Evolutionary conservation across 2,329 filamentous ascomycete species (phyloP).

Genomic region (Rhynchosporium graminicola): DNA sequence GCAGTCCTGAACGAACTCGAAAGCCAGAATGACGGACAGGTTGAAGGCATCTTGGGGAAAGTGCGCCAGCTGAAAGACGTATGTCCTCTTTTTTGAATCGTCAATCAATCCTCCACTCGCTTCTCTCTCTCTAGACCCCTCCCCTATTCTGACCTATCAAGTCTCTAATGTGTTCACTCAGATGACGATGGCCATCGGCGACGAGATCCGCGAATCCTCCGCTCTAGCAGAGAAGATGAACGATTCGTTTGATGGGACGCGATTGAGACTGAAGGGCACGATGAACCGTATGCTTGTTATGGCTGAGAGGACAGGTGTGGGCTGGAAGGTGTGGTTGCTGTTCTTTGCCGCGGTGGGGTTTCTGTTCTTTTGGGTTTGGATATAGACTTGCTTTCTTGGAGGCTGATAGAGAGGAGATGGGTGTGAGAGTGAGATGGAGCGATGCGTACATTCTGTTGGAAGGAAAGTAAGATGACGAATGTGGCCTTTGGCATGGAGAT

Average conservation of each 20-base stretch:
- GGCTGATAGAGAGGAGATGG: background rate
- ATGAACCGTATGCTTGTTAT: slow-evolving; percentile 98
- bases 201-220: slow-evolving; percentile 89
- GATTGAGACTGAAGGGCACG: slow-evolving; percentile 78
- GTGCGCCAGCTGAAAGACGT: slow-evolving; percentile 89
- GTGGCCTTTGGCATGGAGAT: background rate
- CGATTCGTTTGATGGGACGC: slow-evolving; percentile 84
- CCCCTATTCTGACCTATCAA: slow-evolving; percentile 9
- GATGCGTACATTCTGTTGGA: background rate
- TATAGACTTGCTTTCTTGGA: slow-evolving; percentile 52
- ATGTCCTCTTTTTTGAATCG: slow-evolving; percentile 42
- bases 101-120: no score
- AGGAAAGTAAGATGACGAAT: background rate
- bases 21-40: slow-evolving; percentile 89
- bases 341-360: slow-evolving; percentile 85
- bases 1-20: slow-evolving; percentile 91
- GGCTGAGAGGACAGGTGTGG: slow-evolving; percentile 91
- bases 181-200: slow-evolving; percentile 91
- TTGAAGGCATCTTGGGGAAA: slow-evolving; percentile 88
- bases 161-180: slow-evolving; percentile 40
- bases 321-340: slow-evolving; percentile 89
- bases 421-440: background rate
- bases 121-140: slow-evolving; percentile 32
- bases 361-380: slow-evolving; percentile 90
- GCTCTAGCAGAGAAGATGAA: slow-evolving; percentile 94